Evolutionary conservation across 2,329 filamentous ascomycete species (phyloP).

Genomic region (Sporothrix protearum): DNA sequence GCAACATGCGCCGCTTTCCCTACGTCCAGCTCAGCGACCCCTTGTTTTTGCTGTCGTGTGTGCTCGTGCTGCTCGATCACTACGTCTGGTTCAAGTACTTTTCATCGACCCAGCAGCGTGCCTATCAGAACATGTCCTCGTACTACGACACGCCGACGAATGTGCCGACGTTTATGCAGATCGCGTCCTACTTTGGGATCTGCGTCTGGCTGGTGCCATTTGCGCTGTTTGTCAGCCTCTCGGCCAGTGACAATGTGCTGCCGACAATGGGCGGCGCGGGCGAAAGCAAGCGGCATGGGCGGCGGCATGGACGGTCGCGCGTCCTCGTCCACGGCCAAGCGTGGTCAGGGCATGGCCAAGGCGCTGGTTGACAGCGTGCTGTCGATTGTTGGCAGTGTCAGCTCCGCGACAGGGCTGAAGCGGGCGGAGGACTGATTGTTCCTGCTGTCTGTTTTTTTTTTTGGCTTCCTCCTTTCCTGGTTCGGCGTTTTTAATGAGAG

Average conservation of each 20-base stretch:
- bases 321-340: slow-evolving; percentile 39
- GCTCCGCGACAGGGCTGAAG: slow-evolving; percentile 41
- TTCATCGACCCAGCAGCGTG: slow-evolving; percentile 57
- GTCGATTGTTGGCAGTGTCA: slow-evolving; percentile 49
- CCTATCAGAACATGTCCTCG: slow-evolving; percentile 56
- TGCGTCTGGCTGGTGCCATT: slow-evolving; percentile 98
- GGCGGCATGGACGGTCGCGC: slow-evolving; percentile 39
- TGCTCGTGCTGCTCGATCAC: slow-evolving; percentile 83
- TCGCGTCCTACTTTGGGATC: slow-evolving; percentile 91
- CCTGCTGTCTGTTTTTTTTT: neutral
- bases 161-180: slow-evolving; percentile 83
- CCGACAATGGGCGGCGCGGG: slow-evolving; percentile 80
- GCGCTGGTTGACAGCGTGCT: slow-evolving; percentile 58
- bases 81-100: slow-evolving; percentile 97
- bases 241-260: slow-evolving; percentile 89
- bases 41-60: slow-evolving; percentile 75
- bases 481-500: neutral
- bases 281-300: slow-evolving; percentile 42
- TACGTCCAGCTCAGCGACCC: slow-evolving; percentile 85
- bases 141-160: slow-evolving; percentile 60
- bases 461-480: no score
- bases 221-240: slow-evolving; percentile 88
- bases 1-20: slow-evolving; percentile 72
- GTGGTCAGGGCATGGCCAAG: slow-evolving; percentile 62
- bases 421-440: slow-evolving; percentile 38